These are phyloP conservation scores for Acidiella bohemica DNA, from an alignment of 495 filamentous ascomycete species.

Conservation along the genomic window DNA sequence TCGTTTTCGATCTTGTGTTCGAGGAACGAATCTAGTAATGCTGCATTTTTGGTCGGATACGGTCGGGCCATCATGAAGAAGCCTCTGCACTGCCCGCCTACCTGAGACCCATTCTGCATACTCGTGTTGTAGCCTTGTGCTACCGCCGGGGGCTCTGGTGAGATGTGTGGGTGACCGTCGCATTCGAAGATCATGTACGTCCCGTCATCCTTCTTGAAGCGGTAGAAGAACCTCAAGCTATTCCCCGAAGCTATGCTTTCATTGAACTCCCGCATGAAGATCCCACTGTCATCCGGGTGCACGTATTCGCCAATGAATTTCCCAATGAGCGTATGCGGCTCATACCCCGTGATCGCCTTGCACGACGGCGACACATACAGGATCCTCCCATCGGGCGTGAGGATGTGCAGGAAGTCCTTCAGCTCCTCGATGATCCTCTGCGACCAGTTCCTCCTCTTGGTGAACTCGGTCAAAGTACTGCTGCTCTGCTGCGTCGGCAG, in stretches of 20 bases:
- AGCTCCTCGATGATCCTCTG: constrained; percentile 81
- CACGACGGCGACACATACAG: constrained; percentile 73
- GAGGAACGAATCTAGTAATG: constrained; percentile 78
- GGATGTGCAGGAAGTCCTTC: constrained; percentile 74
- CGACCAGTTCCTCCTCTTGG: constrained; percentile 78
- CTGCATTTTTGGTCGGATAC: constrained; percentile 77
- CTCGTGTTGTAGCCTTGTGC: constrained; percentile 39
- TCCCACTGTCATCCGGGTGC: constrained; percentile 73
- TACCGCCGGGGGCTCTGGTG: constrained; percentile 39
- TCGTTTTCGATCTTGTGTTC: constrained; percentile 98
- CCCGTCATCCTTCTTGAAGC: constrained; percentile 64
- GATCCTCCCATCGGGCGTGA: constrained; percentile 71
- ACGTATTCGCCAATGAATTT: constrained; percentile 66
- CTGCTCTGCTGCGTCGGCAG: constrained; percentile 34
- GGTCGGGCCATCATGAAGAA: constrained; percentile 91
- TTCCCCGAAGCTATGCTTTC: constrained; percentile 76
- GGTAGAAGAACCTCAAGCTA: constrained; percentile 75
- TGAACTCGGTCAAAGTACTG: constrained; percentile 66
- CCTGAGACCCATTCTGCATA: constrained; percentile 25
- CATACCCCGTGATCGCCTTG: constrained; percentile 64
- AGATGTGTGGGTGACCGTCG: constrained; percentile 81
- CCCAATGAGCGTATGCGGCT: constrained; percentile 53
- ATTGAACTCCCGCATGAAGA: constrained; percentile 81
- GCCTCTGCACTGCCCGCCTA: constrained; percentile 60
- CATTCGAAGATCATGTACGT: constrained; percentile 72